Evolutionary conservation across 2,329 filamentous ascomycete genomes (phyloP).

Genomic region (Alternaria sp.): DNA sequence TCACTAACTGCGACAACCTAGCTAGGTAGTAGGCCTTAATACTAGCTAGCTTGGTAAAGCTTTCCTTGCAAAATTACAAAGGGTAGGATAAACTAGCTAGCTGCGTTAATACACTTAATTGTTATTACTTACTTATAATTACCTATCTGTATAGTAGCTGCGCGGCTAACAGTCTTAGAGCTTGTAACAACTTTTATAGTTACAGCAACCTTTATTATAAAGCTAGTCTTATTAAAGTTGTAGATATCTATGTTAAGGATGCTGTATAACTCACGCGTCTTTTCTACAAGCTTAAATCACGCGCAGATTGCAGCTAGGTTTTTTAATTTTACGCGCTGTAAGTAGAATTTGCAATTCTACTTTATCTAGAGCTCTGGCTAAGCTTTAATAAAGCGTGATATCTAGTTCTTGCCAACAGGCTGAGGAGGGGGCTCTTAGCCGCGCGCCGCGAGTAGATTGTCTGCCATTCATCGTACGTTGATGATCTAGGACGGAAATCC

Average conservation of each 20-base stretch:
- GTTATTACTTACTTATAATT: neutral
- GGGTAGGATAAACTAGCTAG: conserved; percentile 11
- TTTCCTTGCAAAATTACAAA: conserved; percentile 22
- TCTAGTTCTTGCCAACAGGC: conserved; percentile 19
- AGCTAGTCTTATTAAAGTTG: conserved; percentile 31
- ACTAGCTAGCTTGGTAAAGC: conserved; percentile 8
- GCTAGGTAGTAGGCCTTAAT: neutral
- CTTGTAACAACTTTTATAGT: conserved; percentile 7
- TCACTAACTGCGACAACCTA: conserved; percentile 24
- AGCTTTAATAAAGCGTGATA: conserved; percentile 16
- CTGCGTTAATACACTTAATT: conserved; percentile 8
- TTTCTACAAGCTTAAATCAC: conserved; percentile 21
- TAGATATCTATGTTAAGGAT: conserved; percentile 19
- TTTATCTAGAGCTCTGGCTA: conserved; percentile 23
- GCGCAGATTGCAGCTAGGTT: conserved; percentile 15
- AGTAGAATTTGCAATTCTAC: conserved; percentile 17
- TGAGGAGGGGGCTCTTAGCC: conserved; percentile 15
- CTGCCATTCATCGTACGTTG: conserved; percentile 13
- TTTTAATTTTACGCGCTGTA: conserved; percentile 15
- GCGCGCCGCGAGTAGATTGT: conserved; percentile 9
- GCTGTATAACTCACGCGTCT: conserved; percentile 14
- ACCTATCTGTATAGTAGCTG: conserved; percentile 19
- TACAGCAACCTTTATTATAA: conserved; percentile 19
- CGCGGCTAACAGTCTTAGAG: conserved; percentile 11
- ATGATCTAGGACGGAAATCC: conserved; percentile 4